Conservation (phyloP, 176 grass and related monocot genomes). For the Carex pumila region DNA sequence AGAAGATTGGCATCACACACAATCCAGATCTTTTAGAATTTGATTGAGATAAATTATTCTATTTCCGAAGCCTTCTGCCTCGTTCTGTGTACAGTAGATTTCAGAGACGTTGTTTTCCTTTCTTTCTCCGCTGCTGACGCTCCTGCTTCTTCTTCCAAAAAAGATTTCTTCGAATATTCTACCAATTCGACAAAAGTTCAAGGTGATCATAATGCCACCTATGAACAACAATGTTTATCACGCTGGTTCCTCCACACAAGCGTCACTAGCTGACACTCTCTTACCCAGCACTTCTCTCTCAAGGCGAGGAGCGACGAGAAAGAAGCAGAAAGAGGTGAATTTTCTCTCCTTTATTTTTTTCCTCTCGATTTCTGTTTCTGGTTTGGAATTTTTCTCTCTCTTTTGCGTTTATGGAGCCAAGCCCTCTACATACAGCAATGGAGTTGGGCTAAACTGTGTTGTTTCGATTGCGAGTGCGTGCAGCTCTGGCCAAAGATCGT, state of each 20-base stretch:
- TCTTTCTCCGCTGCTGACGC: neutral
- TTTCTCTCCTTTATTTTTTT: neutral
- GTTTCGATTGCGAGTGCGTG: conserved; percentile 32
- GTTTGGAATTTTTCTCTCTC: neutral
- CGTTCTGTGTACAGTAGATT: neutral
- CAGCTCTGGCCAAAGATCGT: conserved; percentile 91
- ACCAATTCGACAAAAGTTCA: neutral
- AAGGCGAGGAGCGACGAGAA: neutral
- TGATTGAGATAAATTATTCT: neutral
- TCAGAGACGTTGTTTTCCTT: conserved; percentile 1
- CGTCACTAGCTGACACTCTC: conserved; percentile 14
- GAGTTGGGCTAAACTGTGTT: conserved; percentile 39
- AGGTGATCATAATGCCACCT: neutral
- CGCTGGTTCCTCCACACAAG: conserved; percentile 9
- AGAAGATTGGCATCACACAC: neutral
- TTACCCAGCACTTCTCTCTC: conserved; percentile 4
- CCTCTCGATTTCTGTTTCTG: neutral
- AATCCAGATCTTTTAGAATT: neutral
- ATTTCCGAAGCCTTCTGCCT: too few species aligned
- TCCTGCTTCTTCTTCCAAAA: neutral
- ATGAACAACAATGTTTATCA: neutral
- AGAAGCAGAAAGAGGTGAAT: conserved; percentile 28
- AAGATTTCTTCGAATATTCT: neutral
- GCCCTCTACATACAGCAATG: conserved; percentile 11
- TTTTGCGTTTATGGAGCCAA: conserved; percentile 26